Evolutionary conservation across 495 filamentous ascomycete genomes (phyloP).

Genomic region (Aspergillus haitiensis): DNA sequence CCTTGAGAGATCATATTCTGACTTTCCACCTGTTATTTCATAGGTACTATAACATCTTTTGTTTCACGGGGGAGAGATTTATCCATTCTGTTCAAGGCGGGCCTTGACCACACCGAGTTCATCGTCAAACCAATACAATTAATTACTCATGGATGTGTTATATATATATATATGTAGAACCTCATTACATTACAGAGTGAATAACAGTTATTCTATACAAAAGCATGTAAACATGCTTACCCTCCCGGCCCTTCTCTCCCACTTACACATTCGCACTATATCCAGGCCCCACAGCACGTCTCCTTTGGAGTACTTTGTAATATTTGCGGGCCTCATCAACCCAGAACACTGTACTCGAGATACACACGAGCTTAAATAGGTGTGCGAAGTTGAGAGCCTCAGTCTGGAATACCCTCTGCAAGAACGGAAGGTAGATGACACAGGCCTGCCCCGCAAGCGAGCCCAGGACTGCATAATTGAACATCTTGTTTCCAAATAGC

Average conservation of each 20-base stretch:
- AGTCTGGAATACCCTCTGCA: conserved; percentile 94
- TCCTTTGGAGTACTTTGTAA: conserved; percentile 36
- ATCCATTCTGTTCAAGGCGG: too few species aligned
- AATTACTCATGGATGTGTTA: neutral
- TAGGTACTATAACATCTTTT: too few species aligned
- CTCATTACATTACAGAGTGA: neutral
- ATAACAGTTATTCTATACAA: conserved; percentile 13
- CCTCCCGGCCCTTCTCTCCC: neutral
- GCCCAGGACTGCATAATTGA: conserved; percentile 88
- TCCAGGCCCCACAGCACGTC: conserved; percentile 38
- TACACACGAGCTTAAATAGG: conserved; percentile 64
- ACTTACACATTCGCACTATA: conserved; percentile 49
- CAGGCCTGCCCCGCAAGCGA: conserved; percentile 81
- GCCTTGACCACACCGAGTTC: too few species aligned
- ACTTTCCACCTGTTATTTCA: too few species aligned
- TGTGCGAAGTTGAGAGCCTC: conserved; percentile 76
- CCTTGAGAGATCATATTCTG: too few species aligned
- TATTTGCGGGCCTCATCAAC: conserved; percentile 89
- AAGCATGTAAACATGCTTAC: neutral
- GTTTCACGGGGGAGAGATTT: too few species aligned
- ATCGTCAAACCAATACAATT: too few species aligned
- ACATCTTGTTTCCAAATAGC: conserved; percentile 83
- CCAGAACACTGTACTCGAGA: conserved; percentile 91
- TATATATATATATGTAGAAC: neutral
- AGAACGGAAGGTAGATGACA: conserved; percentile 90